These are phyloP conservation scores for Lactifluus rugatus DNA, from an alignment of 768 basidiomycete species.

Conservation along the genomic window DNA sequence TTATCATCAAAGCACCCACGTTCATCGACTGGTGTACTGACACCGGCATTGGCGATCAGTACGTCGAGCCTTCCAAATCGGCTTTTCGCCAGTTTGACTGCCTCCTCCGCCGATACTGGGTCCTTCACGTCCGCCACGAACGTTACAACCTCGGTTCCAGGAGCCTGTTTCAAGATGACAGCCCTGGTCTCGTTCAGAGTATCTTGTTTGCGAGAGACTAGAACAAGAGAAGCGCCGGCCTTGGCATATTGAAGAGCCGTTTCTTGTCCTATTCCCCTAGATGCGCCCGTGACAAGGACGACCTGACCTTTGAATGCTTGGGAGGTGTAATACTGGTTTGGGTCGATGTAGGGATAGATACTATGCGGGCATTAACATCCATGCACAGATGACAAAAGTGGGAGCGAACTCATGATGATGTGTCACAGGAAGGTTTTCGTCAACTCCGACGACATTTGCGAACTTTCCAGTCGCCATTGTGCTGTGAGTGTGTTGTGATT, in stretches of 20 bases:
- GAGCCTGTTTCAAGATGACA: slow-evolving; percentile 14
- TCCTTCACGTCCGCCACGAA: slow-evolving; percentile 23
- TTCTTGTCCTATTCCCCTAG: slow-evolving; percentile 24
- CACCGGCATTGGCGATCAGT: slow-evolving; percentile 25
- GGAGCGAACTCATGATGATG: too few species aligned
- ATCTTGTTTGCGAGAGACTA: slow-evolving; percentile 19
- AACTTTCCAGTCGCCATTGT: too few species aligned
- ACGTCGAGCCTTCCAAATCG: slow-evolving; percentile 26
- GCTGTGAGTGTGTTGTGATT: too few species aligned
- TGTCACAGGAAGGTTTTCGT: too few species aligned
- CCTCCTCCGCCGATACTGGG: slow-evolving; percentile 20
- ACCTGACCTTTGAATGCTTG: slow-evolving; percentile 22
- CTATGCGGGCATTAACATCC: too few species aligned
- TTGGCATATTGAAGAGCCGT: slow-evolving; percentile 23
- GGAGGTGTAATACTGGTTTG: slow-evolving; percentile 15
- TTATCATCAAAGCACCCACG: background rate
- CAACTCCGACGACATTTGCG: too few species aligned
- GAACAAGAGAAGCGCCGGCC: slow-evolving; percentile 24
- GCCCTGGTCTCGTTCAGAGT: slow-evolving; percentile 21
- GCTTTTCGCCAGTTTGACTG: slow-evolving; percentile 20
- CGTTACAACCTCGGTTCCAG: slow-evolving; percentile 17
- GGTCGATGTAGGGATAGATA: slow-evolving; percentile 25
- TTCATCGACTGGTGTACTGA: background rate
- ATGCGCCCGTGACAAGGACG: slow-evolving; percentile 25
- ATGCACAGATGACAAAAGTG: too few species aligned